Evolutionary conservation across 805 yeast species (phyloP).

Genomic region (Myxozyma sirexii): DNA sequence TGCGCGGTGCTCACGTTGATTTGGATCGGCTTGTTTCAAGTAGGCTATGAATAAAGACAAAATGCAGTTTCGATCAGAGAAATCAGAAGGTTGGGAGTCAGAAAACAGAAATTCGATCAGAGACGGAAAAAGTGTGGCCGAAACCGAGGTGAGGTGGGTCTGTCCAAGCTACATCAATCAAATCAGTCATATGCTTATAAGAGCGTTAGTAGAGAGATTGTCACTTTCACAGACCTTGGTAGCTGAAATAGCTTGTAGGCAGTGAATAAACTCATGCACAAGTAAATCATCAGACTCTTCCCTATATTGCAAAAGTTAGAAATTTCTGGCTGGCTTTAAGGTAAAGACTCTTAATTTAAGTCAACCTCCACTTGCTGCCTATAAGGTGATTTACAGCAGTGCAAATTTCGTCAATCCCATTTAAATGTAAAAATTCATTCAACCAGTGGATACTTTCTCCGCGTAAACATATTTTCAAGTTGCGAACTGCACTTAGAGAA

Average conservation of each 20-base stretch:
- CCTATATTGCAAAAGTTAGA: conserved; percentile 7
- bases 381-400: neutral
- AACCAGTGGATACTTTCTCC: conserved; percentile 20
- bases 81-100: conserved; percentile 22
- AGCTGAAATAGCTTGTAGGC: conserved; percentile 11
- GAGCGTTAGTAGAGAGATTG: no score
- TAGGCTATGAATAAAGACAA: conserved; percentile 7
- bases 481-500: neutral
- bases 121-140: conserved; percentile 12
- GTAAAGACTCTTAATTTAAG: no score
- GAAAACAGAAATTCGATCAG: conserved; percentile 17
- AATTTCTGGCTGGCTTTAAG: no score
- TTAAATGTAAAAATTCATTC: conserved; percentile 6
- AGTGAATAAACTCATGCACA: conserved; percentile 14
- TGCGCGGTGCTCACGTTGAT: conserved; percentile 9
- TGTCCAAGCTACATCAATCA: conserved; percentile 13
- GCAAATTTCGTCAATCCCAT: conserved; percentile 19
- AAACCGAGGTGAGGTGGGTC: conserved; percentile 7
- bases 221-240: conserved; percentile 10
- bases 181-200: neutral
- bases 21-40: conserved; percentile 1
- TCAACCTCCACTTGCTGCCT: conserved; percentile 18
- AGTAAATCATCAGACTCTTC: conserved; percentile 22
- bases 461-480: conserved; percentile 12
- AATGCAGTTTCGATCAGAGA: conserved; percentile 15